Base-by-base conservation (phyloP, 345 rosid genomes). In the Rhodamnia argentea region DNA sequence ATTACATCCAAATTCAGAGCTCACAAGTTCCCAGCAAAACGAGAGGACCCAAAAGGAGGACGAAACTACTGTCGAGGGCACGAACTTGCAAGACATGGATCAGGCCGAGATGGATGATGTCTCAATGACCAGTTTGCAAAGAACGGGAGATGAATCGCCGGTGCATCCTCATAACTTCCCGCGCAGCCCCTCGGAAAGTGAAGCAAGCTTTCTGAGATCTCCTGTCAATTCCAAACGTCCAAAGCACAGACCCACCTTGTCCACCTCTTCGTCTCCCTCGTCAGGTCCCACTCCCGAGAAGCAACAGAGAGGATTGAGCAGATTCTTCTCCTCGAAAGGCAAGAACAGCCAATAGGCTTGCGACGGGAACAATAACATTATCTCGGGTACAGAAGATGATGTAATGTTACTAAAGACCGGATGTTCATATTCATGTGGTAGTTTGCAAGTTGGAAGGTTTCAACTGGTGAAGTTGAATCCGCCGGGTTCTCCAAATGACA, bases 311-410 rank as follows among this genome's bases (percentile, higher is more conserved):
- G 99, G 99, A 62, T 90, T 97, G 87, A 94, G 98, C 97, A 90
- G 99, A 89, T 96, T 97, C 96, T 97, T 97, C 92, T 94, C 99
- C 37, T 87, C 99, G 1, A 97, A 97, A 91, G 96, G 93, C 85
- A 94, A 93, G 95, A 91, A 86, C 55, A 89, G 90, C 50, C 81
- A 70, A 70, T 70, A 70, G 42, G 81, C 26, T 70, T 37, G 81
- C 13, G 84, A 89, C 37, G 89, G 89, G 86, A 13, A 32, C 44
- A 29, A 52, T 37, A 37, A 70, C 81, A 18, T 40, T 22, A 37
- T 70, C 81, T 37, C 47, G 47, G 81, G 47, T 70, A 70, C 81
- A 54, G 14, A 82, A 82, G 57, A 82, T 55, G 56, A 58, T 29
- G 57, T 56, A 16, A 83, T 44, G 15, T 54, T 55, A 42, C 24